Evolutionary conservation across 2,329 filamentous ascomycete genomes (phyloP), one percentile per base, ranked within the genome.

Genomic region (Trichoderma sp.): DNA sequence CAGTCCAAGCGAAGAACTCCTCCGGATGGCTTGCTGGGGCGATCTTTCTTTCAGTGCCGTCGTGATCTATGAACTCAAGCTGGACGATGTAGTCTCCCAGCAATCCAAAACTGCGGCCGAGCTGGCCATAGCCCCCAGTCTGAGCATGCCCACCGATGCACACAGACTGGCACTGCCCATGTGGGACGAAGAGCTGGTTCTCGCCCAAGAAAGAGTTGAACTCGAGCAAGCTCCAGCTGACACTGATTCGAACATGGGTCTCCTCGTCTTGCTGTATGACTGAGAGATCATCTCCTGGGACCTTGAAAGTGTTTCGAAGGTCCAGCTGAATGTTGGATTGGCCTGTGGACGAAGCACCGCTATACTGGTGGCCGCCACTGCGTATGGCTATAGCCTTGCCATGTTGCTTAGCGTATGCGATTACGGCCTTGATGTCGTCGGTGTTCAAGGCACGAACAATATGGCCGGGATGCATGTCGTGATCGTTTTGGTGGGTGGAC

Each of bases 1-100:
- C 85, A 7, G 81, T 77, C 3, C 87, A 76, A 1, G 84, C 85
- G 78, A 83, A 88, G 73, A 86, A 88, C 0, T 88, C 77, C 45
- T 88, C 85, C 0, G 79, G 69, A 60, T 88, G 79, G n/a, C 77
- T 73, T 0, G 77, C 69, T n/a, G 77, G 80, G 19, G 78, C 82
- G 4, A 85, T 78, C 5, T 78, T 79, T 1, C 81, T 71, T 26
- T 81, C 72, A 12, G 75, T 66, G 0, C 85, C 85, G 17, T 77
- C 73, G 0, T 78, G 79, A 26, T 80, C 79, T 2, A 87, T 74
- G 1, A 84, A 78, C 48, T 82, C 77, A 51, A 80, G 77, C 15
- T 79, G 77, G 1, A 83, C 70, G 7, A 83, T 79, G 58, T 86
- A 80, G 66, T 87, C 85, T 0, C 83, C 83, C 4, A 78, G 80